Conservation (phyloP, 1,284 basidiomycete genomes). For the Cutaneotrichosporon daszewskae region DNA sequence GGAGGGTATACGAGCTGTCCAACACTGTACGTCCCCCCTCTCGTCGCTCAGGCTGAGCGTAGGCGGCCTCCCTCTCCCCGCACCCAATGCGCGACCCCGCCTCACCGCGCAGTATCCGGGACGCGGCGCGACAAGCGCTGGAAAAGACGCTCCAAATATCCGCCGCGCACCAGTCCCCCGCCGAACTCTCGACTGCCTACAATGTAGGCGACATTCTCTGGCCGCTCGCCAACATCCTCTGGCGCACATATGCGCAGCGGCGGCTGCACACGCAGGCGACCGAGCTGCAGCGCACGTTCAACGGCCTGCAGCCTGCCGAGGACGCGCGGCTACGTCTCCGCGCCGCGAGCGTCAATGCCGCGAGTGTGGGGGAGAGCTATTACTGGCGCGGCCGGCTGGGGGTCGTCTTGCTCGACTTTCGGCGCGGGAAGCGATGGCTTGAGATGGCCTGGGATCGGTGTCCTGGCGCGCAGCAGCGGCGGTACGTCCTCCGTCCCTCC, state of each 20-base stretch:
- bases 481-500: too few relatives aligned
- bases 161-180: constrained; percentile 14
- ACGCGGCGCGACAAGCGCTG: constrained; percentile 36
- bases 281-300: constrained; percentile 27
- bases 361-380: constrained; percentile 35
- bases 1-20: too few relatives aligned
- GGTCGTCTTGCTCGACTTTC: constrained; percentile 35
- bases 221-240: constrained; percentile 36
- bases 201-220: constrained; percentile 30
- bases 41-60: too few relatives aligned
- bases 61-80: constrained; percentile 29
- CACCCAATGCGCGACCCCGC: constrained; percentile 22
- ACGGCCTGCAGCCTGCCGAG: constrained; percentile 28
- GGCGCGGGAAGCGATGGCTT: constrained; percentile 30
- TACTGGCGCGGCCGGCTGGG: constrained; percentile 42
- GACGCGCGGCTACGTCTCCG: constrained; percentile 27
- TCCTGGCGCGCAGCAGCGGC: constrained; percentile 29
- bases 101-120: constrained; percentile 34
- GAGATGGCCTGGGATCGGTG: constrained; percentile 33
- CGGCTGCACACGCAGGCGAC: constrained; percentile 39
- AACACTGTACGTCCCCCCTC: too few relatives aligned
- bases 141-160: constrained; percentile 34
- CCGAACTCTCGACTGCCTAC: constrained; percentile 28
- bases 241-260: constrained; percentile 34
- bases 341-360: constrained; percentile 13